These are phyloP conservation scores for Tulasnella sp. DNA, from an alignment of 768 basidiomycete genomes.

Conservation along the genomic window DNA sequence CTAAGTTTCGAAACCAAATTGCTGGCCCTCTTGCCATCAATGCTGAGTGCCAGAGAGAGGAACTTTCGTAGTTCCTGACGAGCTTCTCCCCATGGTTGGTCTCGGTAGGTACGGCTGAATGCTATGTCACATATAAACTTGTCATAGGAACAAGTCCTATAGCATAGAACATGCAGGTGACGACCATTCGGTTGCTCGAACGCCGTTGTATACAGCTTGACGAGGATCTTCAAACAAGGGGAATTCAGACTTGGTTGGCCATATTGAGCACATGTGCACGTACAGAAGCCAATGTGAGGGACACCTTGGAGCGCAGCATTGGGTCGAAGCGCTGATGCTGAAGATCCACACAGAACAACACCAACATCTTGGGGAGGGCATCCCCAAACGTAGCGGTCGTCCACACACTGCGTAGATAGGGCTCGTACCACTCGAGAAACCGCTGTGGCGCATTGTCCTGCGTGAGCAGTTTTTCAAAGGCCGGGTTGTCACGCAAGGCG, in stretches of 20 bases:
- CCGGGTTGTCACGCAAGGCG: conserved; percentile 67
- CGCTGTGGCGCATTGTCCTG: conserved; percentile 30
- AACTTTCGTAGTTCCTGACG: conserved; percentile 40
- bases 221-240: background rate
- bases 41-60: conserved; percentile 28
- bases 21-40: conserved; percentile 30
- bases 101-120: conserved; percentile 36
- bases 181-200: background rate
- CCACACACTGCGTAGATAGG: conserved; percentile 53
- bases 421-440: conserved; percentile 55
- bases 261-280: conserved; percentile 28
- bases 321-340: conserved; percentile 65
- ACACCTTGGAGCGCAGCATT: conserved; percentile 48
- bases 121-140: conserved; percentile 31
- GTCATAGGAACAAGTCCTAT: background rate
- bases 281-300: conserved; percentile 57
- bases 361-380: conserved; percentile 61
- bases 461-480: conserved; percentile 28
- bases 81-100: conserved; percentile 38
- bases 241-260: background rate
- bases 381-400: conserved; percentile 46
- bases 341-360: conserved; percentile 70
- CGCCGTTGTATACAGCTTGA: conserved; percentile 9
- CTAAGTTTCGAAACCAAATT: conserved; percentile 23
- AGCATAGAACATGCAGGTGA: conserved; percentile 2